Percentiles rank a stretch among this genome's conserved stretches.
phyloP scores from a whole-genome alignment of 2,329 filamentous ascomycete genomes.

The Neodidymelliopsis sp. region DNA sequence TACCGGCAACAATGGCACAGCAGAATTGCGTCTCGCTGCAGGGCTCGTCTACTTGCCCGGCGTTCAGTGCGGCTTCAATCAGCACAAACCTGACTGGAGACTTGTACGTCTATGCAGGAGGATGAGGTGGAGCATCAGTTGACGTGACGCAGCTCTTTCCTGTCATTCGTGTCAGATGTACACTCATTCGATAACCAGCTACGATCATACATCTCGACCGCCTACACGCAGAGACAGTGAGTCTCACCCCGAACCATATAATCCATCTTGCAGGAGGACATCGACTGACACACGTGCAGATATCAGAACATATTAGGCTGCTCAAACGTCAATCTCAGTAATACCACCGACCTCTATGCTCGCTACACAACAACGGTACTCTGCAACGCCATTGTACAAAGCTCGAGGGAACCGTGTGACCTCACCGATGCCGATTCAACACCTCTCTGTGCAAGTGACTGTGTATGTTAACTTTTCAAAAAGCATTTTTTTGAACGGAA shows the following conservation, averaged over 20 bases:
- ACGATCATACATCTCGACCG: slow-evolving; percentile 73
- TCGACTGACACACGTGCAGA: slow-evolving; percentile 61
- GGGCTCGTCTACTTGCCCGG: slow-evolving; percentile 73
- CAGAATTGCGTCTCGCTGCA: slow-evolving; percentile 70
- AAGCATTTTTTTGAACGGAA: slow-evolving; percentile 3
- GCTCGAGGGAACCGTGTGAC: slow-evolving; percentile 75
- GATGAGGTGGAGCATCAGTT: slow-evolving; percentile 25
- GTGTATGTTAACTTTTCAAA: slow-evolving; percentile 64
- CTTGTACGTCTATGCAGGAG: slow-evolving; percentile 63
- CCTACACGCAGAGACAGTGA: slow-evolving; percentile 81
- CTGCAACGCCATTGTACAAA: slow-evolving; percentile 93
- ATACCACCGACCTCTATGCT: slow-evolving; percentile 85
- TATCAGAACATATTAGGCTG: slow-evolving; percentile 86
- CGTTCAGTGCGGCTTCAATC: slow-evolving; percentile 75
- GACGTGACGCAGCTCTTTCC: slow-evolving; percentile 72
- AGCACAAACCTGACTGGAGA: slow-evolving; percentile 69
- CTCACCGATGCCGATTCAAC: slow-evolving; percentile 69
- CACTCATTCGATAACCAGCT: slow-evolving; percentile 80
- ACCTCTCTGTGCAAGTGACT: slow-evolving; percentile 89
- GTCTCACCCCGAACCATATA: slow-evolving; percentile 37
- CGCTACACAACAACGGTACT: slow-evolving; percentile 91
- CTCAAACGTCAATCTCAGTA: slow-evolving; percentile 74
- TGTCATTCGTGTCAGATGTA: slow-evolving; percentile 78
- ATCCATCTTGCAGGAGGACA: slow-evolving; percentile 12
- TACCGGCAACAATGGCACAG: slow-evolving; percentile 49